Evolutionary conservation across 2,329 filamentous ascomycete species (phyloP).

Genomic region (Lasiodiplodia hormozganensis): DNA sequence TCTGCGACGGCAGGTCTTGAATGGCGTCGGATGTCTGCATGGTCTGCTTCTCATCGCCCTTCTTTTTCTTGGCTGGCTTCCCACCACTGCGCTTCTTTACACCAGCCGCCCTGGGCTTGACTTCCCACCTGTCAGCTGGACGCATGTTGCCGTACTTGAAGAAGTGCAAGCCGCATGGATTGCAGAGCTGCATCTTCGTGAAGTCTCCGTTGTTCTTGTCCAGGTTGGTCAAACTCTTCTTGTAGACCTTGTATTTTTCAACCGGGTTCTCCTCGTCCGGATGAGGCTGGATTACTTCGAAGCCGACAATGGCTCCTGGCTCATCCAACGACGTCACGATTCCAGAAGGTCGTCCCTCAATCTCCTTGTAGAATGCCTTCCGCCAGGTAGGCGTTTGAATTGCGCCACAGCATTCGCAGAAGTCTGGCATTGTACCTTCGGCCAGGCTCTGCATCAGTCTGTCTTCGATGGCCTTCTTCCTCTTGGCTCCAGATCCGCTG

Average conservation of each 20-base stretch:
- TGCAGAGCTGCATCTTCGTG: conserved; percentile 81
- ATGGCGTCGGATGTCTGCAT: conserved; percentile 8
- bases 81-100: conserved; percentile 53
- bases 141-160: conserved; percentile 86
- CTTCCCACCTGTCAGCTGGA: conserved; percentile 81
- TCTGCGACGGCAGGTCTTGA: conserved; percentile 12
- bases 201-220: conserved; percentile 68
- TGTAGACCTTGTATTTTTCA: conserved; percentile 75
- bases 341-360: conserved; percentile 72
- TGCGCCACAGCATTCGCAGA: conserved; percentile 89
- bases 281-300: conserved; percentile 39
- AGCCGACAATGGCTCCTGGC: conserved; percentile 66
- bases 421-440: conserved; percentile 85
- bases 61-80: conserved; percentile 41
- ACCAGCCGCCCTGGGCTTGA: conserved; percentile 44
- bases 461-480: conserved; percentile 68
- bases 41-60: conserved; percentile 25
- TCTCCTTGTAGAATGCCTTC: conserved; percentile 70
- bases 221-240: conserved; percentile 72
- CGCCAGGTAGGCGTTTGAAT: conserved; percentile 98
- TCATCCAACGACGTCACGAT: conserved; percentile 75
- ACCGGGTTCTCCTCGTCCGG: conserved; percentile 65
- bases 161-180: conserved; percentile 95
- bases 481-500: conserved; percentile 65
- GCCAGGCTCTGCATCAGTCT: conserved; percentile 66